These are phyloP conservation scores for Leptographium wingfieldii DNA, from an alignment of 2,329 filamentous ascomycete species.

Conservation along the genomic window DNA sequence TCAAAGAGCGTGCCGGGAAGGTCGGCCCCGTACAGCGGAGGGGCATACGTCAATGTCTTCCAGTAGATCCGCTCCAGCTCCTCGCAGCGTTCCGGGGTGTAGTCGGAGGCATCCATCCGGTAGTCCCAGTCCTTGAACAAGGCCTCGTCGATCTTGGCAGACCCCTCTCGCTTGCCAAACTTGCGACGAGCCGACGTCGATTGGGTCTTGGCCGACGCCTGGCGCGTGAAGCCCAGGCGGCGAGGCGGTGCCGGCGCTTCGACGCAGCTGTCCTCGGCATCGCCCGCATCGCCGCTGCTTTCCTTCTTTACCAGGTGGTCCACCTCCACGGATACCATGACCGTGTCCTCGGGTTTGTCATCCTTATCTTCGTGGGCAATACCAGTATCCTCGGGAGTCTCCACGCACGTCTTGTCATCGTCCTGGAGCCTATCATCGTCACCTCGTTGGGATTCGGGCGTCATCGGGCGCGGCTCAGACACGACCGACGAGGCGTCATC, in stretches of 20 bases:
- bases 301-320: constrained; percentile 30
- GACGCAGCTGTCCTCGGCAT: constrained; percentile 14
- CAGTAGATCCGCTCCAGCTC: constrained; percentile 92
- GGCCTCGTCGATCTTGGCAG: constrained; percentile 73
- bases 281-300: constrained; percentile 32
- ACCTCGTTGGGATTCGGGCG: constrained; percentile 37
- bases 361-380: constrained; percentile 19
- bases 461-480: constrained; percentile 41
- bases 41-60: constrained; percentile 92
- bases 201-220: constrained; percentile 48
- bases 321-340: constrained; percentile 35
- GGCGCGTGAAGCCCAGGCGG: constrained; percentile 36
- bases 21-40: constrained; percentile 90
- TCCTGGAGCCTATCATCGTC: constrained; percentile 11
- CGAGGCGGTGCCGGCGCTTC: constrained; percentile 15
- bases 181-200: constrained; percentile 81
- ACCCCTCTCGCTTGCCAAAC: constrained; percentile 67
- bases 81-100: constrained; percentile 80
- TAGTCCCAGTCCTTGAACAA: constrained; percentile 90
- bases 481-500: constrained; percentile 24
- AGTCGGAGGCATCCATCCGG: constrained; percentile 75
- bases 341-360: constrained; percentile 16
- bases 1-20: constrained; percentile 93
- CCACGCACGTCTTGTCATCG: constrained; percentile 11
- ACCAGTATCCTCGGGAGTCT: constrained; percentile 4